Evolutionary conservation across 2,329 filamentous ascomycete genomes (phyloP).

Genomic region (Pezicula radicicola): DNA sequence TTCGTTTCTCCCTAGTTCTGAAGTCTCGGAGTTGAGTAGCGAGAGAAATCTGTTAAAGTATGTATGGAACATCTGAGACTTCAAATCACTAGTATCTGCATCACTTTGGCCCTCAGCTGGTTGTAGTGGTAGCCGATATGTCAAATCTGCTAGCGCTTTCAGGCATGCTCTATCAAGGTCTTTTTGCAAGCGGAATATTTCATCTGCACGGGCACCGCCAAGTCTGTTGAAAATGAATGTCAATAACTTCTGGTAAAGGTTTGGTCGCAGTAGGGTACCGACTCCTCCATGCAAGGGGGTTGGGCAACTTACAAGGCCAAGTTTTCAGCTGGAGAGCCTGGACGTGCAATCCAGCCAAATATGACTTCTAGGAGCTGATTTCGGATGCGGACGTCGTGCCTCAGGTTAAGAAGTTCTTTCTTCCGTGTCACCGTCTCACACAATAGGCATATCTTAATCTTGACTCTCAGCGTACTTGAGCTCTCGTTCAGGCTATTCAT

Average conservation of each 20-base stretch:
- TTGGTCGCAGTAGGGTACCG: background rate
- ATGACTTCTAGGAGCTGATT: conserved; percentile 68
- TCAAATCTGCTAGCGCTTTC: conserved; percentile 61
- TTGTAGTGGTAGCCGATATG: conserved; percentile 63
- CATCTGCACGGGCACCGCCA: conserved; percentile 49
- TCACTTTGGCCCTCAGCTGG: conserved; percentile 64
- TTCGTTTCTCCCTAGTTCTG: conserved; percentile 42
- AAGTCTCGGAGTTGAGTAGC: conserved; percentile 56
- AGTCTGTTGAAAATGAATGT: background rate
- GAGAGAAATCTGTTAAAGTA: conserved; percentile 70
- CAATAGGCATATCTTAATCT: conserved; percentile 67
- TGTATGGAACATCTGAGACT: conserved; percentile 68
- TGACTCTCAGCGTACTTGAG: conserved; percentile 55
- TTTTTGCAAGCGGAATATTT: conserved; percentile 54
- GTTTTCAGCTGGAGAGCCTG: conserved; percentile 49
- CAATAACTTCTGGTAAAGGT: background rate
- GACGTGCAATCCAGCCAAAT: conserved; percentile 65
- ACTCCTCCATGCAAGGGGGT: no score
- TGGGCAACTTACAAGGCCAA: conserved; percentile 19
- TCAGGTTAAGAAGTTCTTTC: conserved; percentile 65
- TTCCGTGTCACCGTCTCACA: conserved; percentile 63
- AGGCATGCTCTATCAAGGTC: conserved; percentile 66
- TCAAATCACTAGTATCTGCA: conserved; percentile 64
- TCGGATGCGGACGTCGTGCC: conserved; percentile 65
- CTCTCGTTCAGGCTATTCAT: conserved; percentile 56